phyloP scores from a whole-genome alignment of 2,329 filamentous ascomycete species.

The Curvularia eragrostidis region DNA sequence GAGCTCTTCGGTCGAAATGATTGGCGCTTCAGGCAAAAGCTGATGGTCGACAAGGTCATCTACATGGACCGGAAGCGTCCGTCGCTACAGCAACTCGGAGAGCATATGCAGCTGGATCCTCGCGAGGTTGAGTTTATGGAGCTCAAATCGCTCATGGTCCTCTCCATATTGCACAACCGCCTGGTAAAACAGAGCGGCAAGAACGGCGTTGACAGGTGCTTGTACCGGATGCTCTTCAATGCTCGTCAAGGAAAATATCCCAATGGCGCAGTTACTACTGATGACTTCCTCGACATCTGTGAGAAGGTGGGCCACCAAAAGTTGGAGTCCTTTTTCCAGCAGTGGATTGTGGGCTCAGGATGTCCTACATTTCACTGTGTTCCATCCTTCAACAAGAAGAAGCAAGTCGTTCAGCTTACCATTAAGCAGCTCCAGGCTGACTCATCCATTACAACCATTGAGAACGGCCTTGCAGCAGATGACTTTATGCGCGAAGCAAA shows the following conservation, averaged over 20 bases:
- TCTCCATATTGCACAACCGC: conserved; percentile 92
- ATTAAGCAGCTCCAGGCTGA: conserved; percentile 69
- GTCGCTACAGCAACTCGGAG: conserved; percentile 80
- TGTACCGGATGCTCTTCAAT: conserved; percentile 84
- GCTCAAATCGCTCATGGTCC: conserved; percentile 86
- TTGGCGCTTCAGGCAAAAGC: conserved; percentile 88
- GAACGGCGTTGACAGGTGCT: conserved; percentile 81
- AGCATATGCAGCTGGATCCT: conserved; percentile 76
- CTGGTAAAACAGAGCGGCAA: conserved; percentile 88
- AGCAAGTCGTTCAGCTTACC: conserved; percentile 89
- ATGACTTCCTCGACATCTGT: conserved; percentile 80
- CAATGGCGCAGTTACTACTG: conserved; percentile 73
- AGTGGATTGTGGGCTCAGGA: conserved; percentile 89
- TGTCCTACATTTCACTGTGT: conserved; percentile 87
- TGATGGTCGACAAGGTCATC: conserved; percentile 80
- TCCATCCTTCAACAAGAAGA: conserved; percentile 97
- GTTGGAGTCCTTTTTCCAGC: conserved; percentile 88
- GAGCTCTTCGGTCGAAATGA: conserved; percentile 93
- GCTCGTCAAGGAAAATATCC: conserved; percentile 80
- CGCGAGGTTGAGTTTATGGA: conserved; percentile 91
- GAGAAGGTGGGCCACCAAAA: conserved; percentile 89
- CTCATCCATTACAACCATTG: conserved; percentile 35
- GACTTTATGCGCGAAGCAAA: conserved; percentile 86
- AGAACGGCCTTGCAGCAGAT: conserved; percentile 64
- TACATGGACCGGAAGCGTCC: conserved; percentile 82